A percentile compares a stretch with the other conserved stretches of the same genome.
Evolutionary conservation across 2,329 filamentous ascomycete genomes (phyloP).

Genomic region (Alternaria hordeiaustralica): DNA sequence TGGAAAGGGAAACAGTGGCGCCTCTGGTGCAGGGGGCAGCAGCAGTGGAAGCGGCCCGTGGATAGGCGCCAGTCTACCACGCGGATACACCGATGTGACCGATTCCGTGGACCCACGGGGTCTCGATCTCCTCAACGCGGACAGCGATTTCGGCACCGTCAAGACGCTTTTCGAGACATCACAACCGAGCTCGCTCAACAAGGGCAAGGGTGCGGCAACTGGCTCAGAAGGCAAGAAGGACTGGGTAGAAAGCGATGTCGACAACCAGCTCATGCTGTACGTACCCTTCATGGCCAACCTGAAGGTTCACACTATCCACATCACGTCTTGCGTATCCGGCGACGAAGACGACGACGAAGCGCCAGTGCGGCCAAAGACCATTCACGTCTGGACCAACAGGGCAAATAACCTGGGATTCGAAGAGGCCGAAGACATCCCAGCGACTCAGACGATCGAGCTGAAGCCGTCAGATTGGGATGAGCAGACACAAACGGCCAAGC

Average conservation of each 20-base stretch:
- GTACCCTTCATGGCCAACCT: constrained; percentile 85
- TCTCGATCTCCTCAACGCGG: constrained; percentile 86
- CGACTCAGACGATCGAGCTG: constrained; percentile 81
- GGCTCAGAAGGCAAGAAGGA: constrained; percentile 65
- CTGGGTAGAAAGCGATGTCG: constrained; percentile 95
- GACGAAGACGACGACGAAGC: constrained; percentile 71
- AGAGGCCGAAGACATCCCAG: constrained; percentile 84
- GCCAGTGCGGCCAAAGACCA: constrained; percentile 79
- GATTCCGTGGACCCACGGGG: constrained; percentile 79
- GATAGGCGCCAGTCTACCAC: constrained; percentile 76
- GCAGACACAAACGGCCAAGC: constrained; percentile 58
- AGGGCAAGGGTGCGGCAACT: constrained; percentile 62
- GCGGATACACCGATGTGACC: constrained; percentile 84
- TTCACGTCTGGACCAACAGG: constrained; percentile 88
- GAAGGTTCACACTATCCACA: constrained; percentile 85
- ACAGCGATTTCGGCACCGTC: constrained; percentile 76
- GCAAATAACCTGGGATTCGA: constrained; percentile 92
- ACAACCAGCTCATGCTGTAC: constrained; percentile 94
- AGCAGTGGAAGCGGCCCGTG: constrained; percentile 61
- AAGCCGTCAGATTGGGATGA: constrained; percentile 75
- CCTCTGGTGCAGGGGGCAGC: constrained; percentile 45
- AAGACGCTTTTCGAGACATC: constrained; percentile 73
- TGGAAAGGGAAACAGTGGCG: constrained; percentile 50
- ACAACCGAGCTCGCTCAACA: constrained; percentile 68
- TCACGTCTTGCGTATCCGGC: constrained; percentile 77